Evolutionary conservation across 2,329 filamentous ascomycete species (phyloP).

Genomic region (Hymenoscyphus infarciens): DNA sequence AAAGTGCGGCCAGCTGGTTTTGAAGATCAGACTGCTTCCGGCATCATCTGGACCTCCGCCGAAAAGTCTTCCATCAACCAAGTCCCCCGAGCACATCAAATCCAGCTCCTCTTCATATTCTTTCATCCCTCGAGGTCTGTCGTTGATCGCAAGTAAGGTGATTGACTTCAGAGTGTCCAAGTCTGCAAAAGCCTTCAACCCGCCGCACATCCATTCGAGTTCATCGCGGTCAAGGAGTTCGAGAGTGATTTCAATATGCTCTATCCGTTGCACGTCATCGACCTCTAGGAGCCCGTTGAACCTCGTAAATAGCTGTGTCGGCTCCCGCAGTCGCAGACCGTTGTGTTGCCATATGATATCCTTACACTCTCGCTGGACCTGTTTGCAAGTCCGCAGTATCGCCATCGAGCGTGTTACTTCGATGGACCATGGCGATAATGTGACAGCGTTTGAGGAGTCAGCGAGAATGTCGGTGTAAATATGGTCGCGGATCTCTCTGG

Average conservation of each 20-base stretch:
- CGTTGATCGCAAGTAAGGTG: constrained; percentile 26
- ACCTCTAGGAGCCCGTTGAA: constrained; percentile 18
- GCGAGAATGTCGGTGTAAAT: constrained; percentile 31
- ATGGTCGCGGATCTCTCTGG: constrained; percentile 32
- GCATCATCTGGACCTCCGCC: constrained; percentile 7
- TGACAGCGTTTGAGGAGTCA: constrained; percentile 23
- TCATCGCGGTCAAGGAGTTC: constrained; percentile 33
- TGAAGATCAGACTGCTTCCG: constrained; percentile 23
- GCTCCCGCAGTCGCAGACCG: constrained; percentile 22
- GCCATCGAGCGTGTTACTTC: constrained; percentile 28
- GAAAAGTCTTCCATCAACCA: constrained; percentile 30
- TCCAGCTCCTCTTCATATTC: constrained; percentile 30
- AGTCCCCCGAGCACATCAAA: constrained; percentile 25
- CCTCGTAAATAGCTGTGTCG: constrained; percentile 21
- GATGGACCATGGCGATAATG: constrained; percentile 29
- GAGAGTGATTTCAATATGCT: constrained; percentile 27
- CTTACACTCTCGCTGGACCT: constrained; percentile 32
- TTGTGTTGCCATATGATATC: constrained; percentile 32
- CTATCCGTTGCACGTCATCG: constrained; percentile 17
- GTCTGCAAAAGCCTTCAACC: constrained; percentile 19
- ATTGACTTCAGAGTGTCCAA: constrained; percentile 26
- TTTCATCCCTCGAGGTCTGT: constrained; percentile 25
- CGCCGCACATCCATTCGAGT: constrained; percentile 29
- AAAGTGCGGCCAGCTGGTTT: constrained; percentile 32
- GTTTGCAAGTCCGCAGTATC: constrained; percentile 32